Evolutionary conservation across 208 protist species (phyloP).

Genomic region (Phytomonas sp.): DNA sequence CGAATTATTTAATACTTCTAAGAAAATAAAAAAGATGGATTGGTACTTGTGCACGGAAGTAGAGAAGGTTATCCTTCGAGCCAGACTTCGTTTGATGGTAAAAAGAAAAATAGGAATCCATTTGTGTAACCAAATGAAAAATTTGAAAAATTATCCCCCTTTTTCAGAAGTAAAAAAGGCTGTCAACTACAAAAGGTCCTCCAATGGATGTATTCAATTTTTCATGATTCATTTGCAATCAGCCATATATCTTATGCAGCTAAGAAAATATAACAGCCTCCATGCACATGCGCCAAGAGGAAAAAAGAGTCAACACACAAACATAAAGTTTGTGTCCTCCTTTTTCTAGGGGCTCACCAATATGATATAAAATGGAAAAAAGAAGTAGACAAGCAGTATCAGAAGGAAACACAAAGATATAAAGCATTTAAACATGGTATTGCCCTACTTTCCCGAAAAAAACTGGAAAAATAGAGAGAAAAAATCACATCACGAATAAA

Average conservation of each 20-base stretch:
- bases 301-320: background rate
- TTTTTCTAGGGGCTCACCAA: background rate
- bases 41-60: background rate
- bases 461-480: background rate
- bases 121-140: conserved; percentile 7
- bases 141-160: conserved; percentile 8
- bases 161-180: background rate
- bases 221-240: background rate
- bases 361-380: background rate
- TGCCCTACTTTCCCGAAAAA: background rate
- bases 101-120: conserved; percentile 4
- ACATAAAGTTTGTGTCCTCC: background rate
- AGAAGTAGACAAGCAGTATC: background rate
- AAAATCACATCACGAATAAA: background rate
- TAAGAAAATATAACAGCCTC: background rate
- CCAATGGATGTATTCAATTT: background rate
- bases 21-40: background rate
- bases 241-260: background rate
- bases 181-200: background rate
- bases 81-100: conserved; percentile 2
- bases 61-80: background rate
- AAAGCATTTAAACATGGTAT: background rate
- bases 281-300: background rate
- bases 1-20: background rate
- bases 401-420: background rate